Evolutionary conservation across 1,284 basidiomycete species (phyloP).

Genomic region (Ganoderma boninense): DNA sequence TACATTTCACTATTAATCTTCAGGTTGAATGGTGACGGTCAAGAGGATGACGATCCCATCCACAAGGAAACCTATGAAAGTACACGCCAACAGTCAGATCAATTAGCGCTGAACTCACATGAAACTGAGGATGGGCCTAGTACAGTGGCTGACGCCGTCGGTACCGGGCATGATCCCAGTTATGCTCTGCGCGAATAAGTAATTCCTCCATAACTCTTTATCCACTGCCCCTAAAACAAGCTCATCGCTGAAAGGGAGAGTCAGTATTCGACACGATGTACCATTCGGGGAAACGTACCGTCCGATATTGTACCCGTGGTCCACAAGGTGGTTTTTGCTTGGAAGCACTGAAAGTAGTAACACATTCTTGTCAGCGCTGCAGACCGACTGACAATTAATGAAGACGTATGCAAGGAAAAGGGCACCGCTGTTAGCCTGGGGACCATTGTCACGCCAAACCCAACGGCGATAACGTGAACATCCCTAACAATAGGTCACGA

Average conservation of each 20-base stretch:
- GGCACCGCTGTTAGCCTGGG: slow-evolving; percentile 59
- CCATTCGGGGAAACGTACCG: slow-evolving; percentile 35
- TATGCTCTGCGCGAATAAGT: slow-evolving; percentile 52
- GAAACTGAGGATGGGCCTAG: too few species aligned
- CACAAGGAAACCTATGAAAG: slow-evolving; percentile 20
- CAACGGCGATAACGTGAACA: slow-evolving; percentile 44
- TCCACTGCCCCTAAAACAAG: slow-evolving; percentile 58
- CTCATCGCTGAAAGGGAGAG: slow-evolving; percentile 45
- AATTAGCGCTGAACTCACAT: too few species aligned
- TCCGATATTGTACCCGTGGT: slow-evolving; percentile 62
- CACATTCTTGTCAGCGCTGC: not conserved
- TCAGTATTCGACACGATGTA: not conserved
- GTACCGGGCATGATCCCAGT: slow-evolving; percentile 46
- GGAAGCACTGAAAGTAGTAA: slow-evolving; percentile 53
- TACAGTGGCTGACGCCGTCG: slow-evolving; percentile 48
- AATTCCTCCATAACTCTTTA: slow-evolving; percentile 49
- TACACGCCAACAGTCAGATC: too few species aligned
- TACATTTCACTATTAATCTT: not conserved
- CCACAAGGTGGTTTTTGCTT: slow-evolving; percentile 47
- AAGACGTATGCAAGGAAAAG: slow-evolving; percentile 70
- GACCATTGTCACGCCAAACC: slow-evolving; percentile 76
- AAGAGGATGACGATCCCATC: slow-evolving; percentile 25
- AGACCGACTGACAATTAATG: not conserved
- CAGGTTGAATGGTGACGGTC: slow-evolving; percentile 16
- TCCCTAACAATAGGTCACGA: not conserved